Base-by-base conservation (phyloP, 148 eudicot species). In the Silene uniflora region DNA sequence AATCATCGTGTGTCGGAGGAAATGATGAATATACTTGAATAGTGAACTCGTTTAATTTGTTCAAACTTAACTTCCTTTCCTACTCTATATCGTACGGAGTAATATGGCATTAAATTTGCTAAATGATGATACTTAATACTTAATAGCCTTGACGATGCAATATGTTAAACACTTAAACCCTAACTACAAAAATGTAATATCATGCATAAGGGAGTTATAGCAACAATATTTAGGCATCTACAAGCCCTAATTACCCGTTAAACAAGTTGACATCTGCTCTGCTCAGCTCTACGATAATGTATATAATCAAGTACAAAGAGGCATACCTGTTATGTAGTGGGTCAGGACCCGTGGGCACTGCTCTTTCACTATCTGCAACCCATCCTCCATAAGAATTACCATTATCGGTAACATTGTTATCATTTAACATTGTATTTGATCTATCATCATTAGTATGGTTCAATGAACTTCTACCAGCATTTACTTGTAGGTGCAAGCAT, bases 301-400 rank as follows among this genome's bases (percentile, higher is more conserved):
- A 22, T 12, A 0, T 46, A 44, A 14, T 60, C 13, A 10, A 39
- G 44, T 39, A 71, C 6, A 7, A 39, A 54, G 62, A 71, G 52
- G 56, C 73, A 19, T 73, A 83, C 84, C 86, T 77, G 80, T 88
- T 88, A 76, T 88, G 91, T 35, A 88, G 77, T 5, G 91, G 89
- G 69, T 88, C 87, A 66, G 91, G 86, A 75, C 81, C 80, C 32
- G 87, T 86, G 21, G 91, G 91, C 5, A 88, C 84, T 62, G 65
- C 76, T 74, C 91, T 82, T 0, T 86, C 23, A 42, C 47, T 62
- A 52, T 79, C 80, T 23, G 83, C 87, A 1, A 84, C 79, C 72
- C 77, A 82, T 27, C 91, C 87, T 75, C 75, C 77, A 65, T 75
- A 62, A 69, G 19, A 54, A 42, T 19, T 62, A 29, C 11, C 29